These are phyloP conservation scores for Piloderma croceum DNA, from an alignment of 768 basidiomycete species.

Conservation along the genomic window DNA sequence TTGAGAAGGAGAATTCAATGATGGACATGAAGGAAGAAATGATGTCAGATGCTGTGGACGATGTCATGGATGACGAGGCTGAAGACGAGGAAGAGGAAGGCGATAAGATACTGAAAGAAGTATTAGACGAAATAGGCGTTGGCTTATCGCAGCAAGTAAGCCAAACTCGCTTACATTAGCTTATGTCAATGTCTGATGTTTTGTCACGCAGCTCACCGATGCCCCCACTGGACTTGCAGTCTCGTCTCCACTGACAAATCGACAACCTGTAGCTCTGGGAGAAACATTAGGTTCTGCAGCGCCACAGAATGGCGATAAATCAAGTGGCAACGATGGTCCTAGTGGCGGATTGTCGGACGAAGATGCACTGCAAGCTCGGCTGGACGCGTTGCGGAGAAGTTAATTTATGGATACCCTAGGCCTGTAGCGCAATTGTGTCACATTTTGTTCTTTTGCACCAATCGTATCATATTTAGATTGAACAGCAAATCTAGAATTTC, in stretches of 20 bases:
- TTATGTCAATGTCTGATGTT: slow-evolving; percentile 8
- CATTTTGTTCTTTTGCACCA: background rate
- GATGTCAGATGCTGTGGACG: slow-evolving; percentile 98
- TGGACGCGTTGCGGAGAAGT: slow-evolving; percentile 82
- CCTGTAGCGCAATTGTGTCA: background rate
- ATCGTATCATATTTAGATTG: background rate
- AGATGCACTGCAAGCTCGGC: slow-evolving; percentile 87
- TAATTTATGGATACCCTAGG: slow-evolving; percentile 23
- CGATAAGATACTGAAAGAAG: slow-evolving; percentile 92
- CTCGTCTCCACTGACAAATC: slow-evolving; percentile 51
- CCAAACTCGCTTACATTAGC: slow-evolving; percentile 2
- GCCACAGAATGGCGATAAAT: slow-evolving; percentile 20
- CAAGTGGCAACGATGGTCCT: slow-evolving; percentile 34
- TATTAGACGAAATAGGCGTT: slow-evolving; percentile 96
- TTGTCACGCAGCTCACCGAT: slow-evolving; percentile 62
- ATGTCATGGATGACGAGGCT: slow-evolving; percentile 87
- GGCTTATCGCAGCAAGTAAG: slow-evolving; percentile 77
- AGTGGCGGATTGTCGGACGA: slow-evolving; percentile 61
- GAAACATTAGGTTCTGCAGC: slow-evolving; percentile 45
- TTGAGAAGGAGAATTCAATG: slow-evolving; percentile 92
- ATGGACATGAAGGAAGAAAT: slow-evolving; percentile 99
- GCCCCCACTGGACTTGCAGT: slow-evolving; percentile 70
- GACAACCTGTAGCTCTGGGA: slow-evolving; percentile 83
- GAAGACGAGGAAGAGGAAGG: slow-evolving; percentile 97
- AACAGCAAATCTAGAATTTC: slow-evolving; percentile 26